Evolutionary conservation across 768 basidiomycete genomes (phyloP).

Genomic region (Pisolithus albus): DNA sequence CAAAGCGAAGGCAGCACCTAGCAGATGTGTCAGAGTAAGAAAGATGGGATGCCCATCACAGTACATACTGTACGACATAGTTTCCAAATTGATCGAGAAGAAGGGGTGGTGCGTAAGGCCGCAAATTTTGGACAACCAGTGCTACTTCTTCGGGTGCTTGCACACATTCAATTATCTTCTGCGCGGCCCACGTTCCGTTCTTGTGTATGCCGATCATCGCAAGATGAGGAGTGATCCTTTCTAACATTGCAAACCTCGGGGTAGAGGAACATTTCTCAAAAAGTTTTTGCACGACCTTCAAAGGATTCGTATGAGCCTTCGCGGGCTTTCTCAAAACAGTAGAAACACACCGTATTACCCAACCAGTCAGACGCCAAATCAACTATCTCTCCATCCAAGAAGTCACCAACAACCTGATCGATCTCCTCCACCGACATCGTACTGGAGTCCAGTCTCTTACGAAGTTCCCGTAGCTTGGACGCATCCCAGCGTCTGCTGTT

Average conservation of each 20-base stretch:
- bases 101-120: conserved; percentile 88
- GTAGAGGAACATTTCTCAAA: conserved; percentile 81
- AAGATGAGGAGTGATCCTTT: conserved; percentile 86
- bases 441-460: conserved; percentile 90
- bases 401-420: conserved; percentile 83
- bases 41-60: background rate
- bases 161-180: conserved; percentile 97
- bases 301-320: conserved; percentile 3
- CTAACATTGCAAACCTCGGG: conserved; percentile 85
- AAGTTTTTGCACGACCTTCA: conserved; percentile 89
- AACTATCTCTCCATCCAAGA: conserved; percentile 91
- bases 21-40: conserved; percentile 4
- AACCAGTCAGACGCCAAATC: conserved; percentile 97
- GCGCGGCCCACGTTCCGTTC: conserved; percentile 99
- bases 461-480: conserved; percentile 85
- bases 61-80: conserved; percentile 82
- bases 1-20: conserved; percentile 88
- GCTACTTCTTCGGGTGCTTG: conserved; percentile 79
- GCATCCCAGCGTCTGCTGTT: conserved; percentile 91
- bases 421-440: conserved; percentile 79
- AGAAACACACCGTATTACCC: conserved; percentile 66
- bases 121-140: conserved; percentile 77
- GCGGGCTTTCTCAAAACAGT: background rate
- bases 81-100: conserved; percentile 92
- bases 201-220: conserved; percentile 99